Conservation (phyloP, 2,329 filamentous ascomycete genomes). For the Didymella sp. region DNA sequence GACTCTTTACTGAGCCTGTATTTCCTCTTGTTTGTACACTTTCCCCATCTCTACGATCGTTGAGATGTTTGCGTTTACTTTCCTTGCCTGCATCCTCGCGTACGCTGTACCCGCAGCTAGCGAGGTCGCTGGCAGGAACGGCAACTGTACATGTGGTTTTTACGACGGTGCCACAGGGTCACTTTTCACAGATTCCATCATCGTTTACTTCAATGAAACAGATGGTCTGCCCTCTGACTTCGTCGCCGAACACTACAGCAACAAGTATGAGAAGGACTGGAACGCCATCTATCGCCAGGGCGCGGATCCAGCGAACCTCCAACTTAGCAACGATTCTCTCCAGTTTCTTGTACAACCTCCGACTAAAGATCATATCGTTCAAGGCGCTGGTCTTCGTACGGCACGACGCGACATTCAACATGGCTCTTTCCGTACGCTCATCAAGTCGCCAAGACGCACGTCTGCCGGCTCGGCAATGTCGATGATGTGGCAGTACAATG, state of each 20-base stretch:
- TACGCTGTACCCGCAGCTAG: constrained; percentile 25
- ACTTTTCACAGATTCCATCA: constrained; percentile 57
- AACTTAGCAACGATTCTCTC: constrained; percentile 47
- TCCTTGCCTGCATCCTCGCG: constrained; percentile 25
- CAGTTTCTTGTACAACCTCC: constrained; percentile 46
- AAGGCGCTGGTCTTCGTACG: constrained; percentile 54
- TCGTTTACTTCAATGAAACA: constrained; percentile 61
- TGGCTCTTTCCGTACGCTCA: constrained; percentile 55
- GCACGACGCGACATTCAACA: constrained; percentile 56
- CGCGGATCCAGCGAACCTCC: constrained; percentile 51
- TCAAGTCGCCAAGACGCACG: constrained; percentile 50
- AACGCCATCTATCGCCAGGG: constrained; percentile 55
- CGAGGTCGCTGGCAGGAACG: constrained; percentile 26
- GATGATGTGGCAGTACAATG: constrained; percentile 57
- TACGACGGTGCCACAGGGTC: constrained; percentile 49
- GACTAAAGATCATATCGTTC: constrained; percentile 51
- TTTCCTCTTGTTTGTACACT: background rate
- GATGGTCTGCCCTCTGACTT: constrained; percentile 47
- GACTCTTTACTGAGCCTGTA: background rate
- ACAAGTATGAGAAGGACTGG: constrained; percentile 58
- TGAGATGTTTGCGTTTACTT: constrained; percentile 21
- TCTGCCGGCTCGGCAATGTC: constrained; percentile 54
- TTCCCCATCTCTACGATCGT: constrained; percentile 19
- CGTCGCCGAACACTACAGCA: constrained; percentile 50
- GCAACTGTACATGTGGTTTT: constrained; percentile 57